Percentiles rank a stretch among this genome's conserved stretches.
Conservation (phyloP, 805 yeast genomes). For the Jamesozyma rosinii region DNA sequence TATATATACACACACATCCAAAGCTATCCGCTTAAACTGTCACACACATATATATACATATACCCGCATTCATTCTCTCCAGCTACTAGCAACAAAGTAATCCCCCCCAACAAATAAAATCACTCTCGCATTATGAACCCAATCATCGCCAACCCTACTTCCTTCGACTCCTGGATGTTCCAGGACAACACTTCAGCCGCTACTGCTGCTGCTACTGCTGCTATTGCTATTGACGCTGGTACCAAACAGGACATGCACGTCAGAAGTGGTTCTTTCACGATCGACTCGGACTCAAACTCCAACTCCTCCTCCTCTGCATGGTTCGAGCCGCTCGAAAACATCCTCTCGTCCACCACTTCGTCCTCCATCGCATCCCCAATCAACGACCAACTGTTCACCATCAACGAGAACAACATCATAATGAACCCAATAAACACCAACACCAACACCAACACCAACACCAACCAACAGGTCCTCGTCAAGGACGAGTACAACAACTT, state of each 20-base stretch:
- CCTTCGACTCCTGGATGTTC: constrained; percentile 14
- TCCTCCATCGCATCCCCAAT: constrained; percentile 10
- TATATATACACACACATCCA: not conserved
- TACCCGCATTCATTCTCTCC: not conserved
- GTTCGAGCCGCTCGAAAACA: constrained; percentile 24
- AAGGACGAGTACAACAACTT: not conserved
- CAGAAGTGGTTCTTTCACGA: too few relatives aligned
- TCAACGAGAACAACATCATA: not conserved
- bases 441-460: not conserved
- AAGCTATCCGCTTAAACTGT: not conserved
- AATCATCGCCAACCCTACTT: constrained; percentile 1
- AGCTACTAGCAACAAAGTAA: not conserved
- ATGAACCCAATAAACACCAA: not conserved
- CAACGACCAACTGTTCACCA: not conserved
- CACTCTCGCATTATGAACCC: constrained; percentile 5
- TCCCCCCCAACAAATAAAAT: not conserved
- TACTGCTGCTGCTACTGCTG: constrained; percentile 1
- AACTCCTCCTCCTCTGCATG: constrained; percentile 10
- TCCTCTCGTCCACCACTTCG: constrained; percentile 20
- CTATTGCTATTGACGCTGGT: too few relatives aligned
- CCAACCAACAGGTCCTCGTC: not conserved
- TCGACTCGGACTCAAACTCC: constrained; percentile 1
- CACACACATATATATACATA: not conserved
- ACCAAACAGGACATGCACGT: too few relatives aligned
- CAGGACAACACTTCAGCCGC: constrained; percentile 1